phyloP scores from a whole-genome alignment of 192 early-diverging fungal genomes.

The Backusella morwellensis region DNA sequence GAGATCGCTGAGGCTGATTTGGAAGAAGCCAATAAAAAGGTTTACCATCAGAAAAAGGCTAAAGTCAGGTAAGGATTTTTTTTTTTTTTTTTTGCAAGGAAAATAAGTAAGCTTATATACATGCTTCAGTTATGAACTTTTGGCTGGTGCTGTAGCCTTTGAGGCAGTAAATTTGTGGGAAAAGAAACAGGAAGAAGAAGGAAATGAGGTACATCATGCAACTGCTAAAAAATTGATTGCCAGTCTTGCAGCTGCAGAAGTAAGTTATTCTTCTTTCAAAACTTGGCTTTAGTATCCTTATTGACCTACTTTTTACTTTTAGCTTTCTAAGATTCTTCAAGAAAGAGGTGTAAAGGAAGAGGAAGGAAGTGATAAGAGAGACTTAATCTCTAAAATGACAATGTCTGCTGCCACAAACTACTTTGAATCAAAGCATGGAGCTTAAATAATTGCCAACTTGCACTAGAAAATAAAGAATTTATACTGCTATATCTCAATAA shows the following conservation, averaged over 20 bases:
- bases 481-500: neutral
- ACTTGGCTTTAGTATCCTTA: neutral
- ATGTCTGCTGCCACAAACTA: conserved; percentile 12
- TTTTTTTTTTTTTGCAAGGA: neutral
- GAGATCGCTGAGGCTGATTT: conserved; percentile 15
- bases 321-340: conserved; percentile 13
- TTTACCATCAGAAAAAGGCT: conserved; percentile 31
- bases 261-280: neutral
- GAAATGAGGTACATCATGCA: conserved; percentile 18
- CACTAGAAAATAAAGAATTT: neutral
- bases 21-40: conserved; percentile 26
- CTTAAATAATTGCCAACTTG: neutral
- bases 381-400: conserved; percentile 11
- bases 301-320: neutral
- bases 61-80: conserved; percentile 1
- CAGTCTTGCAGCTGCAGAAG: conserved; percentile 24
- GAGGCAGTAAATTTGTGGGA: conserved; percentile 35
- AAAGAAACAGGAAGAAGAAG: conserved; percentile 24
- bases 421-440: conserved; percentile 18
- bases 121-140: conserved; percentile 18
- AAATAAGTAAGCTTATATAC: neutral
- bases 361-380: neutral
- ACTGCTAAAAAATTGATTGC: conserved; percentile 26
- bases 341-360: conserved; percentile 8
- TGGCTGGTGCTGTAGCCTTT: conserved; percentile 33